Percentiles rank a stretch among this genome's conserved stretches.
Evolutionary conservation across 208 protist genomes (phyloP).

Genomic region (Strigomonas culicis): DNA sequence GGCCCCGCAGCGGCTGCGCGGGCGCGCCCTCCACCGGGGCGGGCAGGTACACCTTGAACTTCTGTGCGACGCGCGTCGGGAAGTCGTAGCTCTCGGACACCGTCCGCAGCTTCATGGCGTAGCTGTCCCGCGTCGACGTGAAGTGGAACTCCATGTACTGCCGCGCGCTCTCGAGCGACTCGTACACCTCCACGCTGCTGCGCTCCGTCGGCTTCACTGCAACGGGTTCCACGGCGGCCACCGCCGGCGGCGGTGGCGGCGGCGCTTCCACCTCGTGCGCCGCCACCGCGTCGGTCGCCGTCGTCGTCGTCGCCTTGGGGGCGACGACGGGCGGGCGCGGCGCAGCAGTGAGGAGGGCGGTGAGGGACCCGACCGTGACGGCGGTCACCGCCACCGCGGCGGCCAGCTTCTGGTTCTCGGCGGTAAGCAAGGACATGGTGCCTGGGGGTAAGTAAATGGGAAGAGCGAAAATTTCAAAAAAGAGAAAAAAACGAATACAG

Average conservation of each 20-base stretch:
- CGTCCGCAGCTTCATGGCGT: constrained; percentile 28
- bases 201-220: constrained; percentile 14
- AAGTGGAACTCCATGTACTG: constrained; percentile 89
- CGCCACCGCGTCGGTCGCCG: too few species aligned
- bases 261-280: not conserved
- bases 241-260: not conserved
- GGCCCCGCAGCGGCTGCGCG: constrained; percentile 18
- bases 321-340: too few species aligned
- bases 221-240: not conserved
- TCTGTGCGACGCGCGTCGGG: constrained; percentile 52
- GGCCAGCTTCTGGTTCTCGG: not conserved
- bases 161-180: constrained; percentile 41
- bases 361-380: not conserved
- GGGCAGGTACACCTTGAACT: constrained; percentile 38
- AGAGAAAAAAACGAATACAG: not conserved
- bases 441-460: too few species aligned
- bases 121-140: constrained; percentile 49
- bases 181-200: constrained; percentile 52
- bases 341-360: not conserved
- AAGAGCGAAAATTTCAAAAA: not conserved
- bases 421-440: not conserved
- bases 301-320: too few species aligned
- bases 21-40: constrained; percentile 2
- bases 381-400: not conserved
- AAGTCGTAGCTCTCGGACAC: constrained; percentile 70